Conservation (phyloP, 1,139 yeast genomes). For the Arxiozyma heterogenica region DNA sequence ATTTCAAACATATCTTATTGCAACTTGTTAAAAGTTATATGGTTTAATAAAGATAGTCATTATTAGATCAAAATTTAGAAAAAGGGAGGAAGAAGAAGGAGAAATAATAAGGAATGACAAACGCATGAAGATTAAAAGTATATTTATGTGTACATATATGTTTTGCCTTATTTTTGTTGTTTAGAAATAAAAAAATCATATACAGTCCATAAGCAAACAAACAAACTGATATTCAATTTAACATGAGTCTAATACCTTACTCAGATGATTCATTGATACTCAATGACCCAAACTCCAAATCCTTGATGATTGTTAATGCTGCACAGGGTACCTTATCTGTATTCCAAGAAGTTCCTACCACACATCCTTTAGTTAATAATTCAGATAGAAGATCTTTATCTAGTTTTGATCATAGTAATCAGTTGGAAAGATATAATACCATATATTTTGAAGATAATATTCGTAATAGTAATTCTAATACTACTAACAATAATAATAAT, state of each 20-base stretch:
- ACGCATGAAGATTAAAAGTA: background rate
- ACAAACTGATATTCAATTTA: background rate
- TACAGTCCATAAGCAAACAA: background rate
- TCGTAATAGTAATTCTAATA: too few relatives aligned
- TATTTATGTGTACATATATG: background rate
- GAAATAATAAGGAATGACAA: background rate
- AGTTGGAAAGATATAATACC: background rate
- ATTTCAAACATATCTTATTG: too few relatives aligned
- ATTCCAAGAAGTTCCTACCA: conserved; percentile 13
- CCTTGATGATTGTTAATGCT: conserved; percentile 27
- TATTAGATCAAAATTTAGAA: too few relatives aligned
- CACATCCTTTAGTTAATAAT: background rate
- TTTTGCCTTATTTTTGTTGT: background rate
- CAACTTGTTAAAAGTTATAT: background rate
- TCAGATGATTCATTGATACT: conserved; percentile 24
- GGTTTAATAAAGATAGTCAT: background rate
- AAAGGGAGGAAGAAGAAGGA: background rate
- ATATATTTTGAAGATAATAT: too few relatives aligned
- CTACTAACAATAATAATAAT: background rate
- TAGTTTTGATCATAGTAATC: background rate
- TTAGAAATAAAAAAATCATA: background rate
- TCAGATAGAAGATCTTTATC: background rate
- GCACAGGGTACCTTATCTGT: conserved; percentile 20
- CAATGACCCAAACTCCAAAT: conserved; percentile 24
- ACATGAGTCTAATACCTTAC: conserved; percentile 27